Conservation (phyloP, 257 asterid species). For the Handroanthus guayacan region DNA sequence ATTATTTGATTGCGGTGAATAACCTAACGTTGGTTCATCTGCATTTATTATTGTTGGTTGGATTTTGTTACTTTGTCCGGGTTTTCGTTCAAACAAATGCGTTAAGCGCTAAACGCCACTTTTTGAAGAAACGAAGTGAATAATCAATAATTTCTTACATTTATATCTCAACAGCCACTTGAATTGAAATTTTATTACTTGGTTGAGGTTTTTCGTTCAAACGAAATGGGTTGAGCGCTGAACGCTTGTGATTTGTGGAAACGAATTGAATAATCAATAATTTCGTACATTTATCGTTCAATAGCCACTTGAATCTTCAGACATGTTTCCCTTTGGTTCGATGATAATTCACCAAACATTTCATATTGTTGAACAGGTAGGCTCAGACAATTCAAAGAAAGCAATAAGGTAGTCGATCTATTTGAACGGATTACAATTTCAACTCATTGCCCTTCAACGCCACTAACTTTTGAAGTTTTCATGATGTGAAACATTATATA, state of each 20-base stretch:
- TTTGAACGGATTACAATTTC: slow-evolving; percentile 21
- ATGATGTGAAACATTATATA: slow-evolving; percentile 31
- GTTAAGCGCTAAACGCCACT: neutral
- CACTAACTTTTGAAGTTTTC: slow-evolving; percentile 29
- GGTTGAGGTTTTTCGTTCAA: neutral
- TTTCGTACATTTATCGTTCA: neutral
- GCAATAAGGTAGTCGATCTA: slow-evolving; percentile 40
- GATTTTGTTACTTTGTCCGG: slow-evolving; percentile 1
- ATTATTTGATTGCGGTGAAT: too few species aligned
- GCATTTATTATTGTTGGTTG: slow-evolving; percentile 20
- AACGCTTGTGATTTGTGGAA: neutral
- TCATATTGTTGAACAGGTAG: slow-evolving; percentile 50
- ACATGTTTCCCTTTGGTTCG: neutral
- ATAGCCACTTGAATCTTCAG: neutral
- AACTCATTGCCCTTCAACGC: slow-evolving; percentile 5
- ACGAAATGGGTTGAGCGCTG: neutral
- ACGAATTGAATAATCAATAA: neutral
- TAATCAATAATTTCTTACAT: neutral
- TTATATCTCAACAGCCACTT: too few species aligned
- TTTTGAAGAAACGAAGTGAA: neutral
- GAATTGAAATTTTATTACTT: neutral
- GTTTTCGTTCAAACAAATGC: neutral
- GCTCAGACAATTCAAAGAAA: slow-evolving; percentile 47
- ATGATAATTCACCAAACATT: slow-evolving; percentile 27
- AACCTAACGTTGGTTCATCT: neutral